Evolutionary conservation across 495 filamentous ascomycete genomes (phyloP).

Genomic region (Emericellopsis terricola): DNA sequence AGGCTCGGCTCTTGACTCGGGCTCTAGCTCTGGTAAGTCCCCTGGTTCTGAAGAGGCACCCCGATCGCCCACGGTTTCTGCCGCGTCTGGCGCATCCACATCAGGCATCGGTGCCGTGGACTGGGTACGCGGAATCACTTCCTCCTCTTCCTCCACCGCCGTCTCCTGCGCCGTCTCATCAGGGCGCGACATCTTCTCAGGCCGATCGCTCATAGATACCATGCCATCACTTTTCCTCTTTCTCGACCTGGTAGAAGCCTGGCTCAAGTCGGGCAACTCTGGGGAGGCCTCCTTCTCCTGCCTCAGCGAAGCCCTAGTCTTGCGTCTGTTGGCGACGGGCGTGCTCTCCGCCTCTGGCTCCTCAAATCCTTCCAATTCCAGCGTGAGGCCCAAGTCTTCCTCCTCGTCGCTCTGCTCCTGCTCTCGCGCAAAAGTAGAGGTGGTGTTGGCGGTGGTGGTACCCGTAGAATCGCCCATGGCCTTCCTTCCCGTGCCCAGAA

Average conservation of each 20-base stretch:
- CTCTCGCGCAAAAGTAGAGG: slow-evolving; percentile 5
- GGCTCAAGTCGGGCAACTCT: slow-evolving; percentile 6
- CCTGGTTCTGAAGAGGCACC: no score
- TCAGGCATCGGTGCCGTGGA: slow-evolving; percentile 7
- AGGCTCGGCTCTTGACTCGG: no score
- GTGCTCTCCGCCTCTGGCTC: slow-evolving; percentile 29
- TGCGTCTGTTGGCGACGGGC: slow-evolving; percentile 19
- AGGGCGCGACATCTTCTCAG: slow-evolving; percentile 4
- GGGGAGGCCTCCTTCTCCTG: slow-evolving; percentile 2
- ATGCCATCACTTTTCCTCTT: slow-evolving; percentile 28
- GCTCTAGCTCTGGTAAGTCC: no score
- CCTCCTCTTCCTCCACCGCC: neutral
- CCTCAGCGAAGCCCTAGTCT: slow-evolving; percentile 7
- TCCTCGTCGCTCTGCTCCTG: slow-evolving; percentile 11
- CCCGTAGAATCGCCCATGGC: slow-evolving; percentile 12
- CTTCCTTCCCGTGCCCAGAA: slow-evolving; percentile 24
- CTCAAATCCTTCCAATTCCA: no score
- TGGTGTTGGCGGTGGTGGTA: slow-evolving; percentile 6
- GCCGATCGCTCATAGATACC: slow-evolving; percentile 12
- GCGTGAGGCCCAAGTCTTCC: slow-evolving; percentile 18
- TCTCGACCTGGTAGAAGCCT: slow-evolving; percentile 13
- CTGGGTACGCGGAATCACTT: slow-evolving; percentile 5
- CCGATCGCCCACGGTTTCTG: no score
- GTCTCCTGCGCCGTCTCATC: neutral
- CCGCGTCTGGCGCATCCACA: neutral